Evolutionary conservation across 2,329 filamentous ascomycete genomes (phyloP), one percentile per base, ranked within the genome.

Genomic region (Geosmithia flava): DNA sequence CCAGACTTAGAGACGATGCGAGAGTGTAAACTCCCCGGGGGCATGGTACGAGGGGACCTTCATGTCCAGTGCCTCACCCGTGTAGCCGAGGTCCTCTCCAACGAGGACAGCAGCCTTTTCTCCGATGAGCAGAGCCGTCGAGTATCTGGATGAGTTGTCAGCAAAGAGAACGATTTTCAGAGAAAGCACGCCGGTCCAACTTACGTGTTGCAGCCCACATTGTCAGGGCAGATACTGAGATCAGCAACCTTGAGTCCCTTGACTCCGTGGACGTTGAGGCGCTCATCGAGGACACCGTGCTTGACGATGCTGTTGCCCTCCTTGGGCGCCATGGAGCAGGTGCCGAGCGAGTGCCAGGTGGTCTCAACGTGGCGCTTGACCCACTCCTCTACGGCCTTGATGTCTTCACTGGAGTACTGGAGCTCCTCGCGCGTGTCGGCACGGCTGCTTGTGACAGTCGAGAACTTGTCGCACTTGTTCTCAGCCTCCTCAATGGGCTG

Each of bases 251-350:
- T 88, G 56, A 89, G 74, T 16, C 81, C 80, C 70, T 86, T 75
- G 54, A 87, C 83, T 47, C 83, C 85, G 59, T 88, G 82, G 3
- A 89, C 84, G 55, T 87, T 88, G 49, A 89, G 74, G 51, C 84
- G 77, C 64, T 87, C 83, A 59, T 89, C 85, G 39, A 89, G 66
- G 1, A 89, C 85, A 51, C 85, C 85, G 57, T 88, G 83, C 68
- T 85, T 86, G 62, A 89, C 84, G 58, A 90, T 86, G 57, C 76
- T 81, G 69, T 88, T 90, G 51, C 86, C 85, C 58, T 87, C 76
- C 51, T 68, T 74, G 4, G 85, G 85, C 0, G 83, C 84, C 83
- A 89, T 89, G 47, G 80, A 85, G 67, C 83, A 87, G 1, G 84
- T 88, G 65, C 73, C 73, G 15, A 76, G 62, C 45, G 67, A 66